A percentile compares a stretch with the other conserved stretches of the same genome.
phyloP scores from a whole-genome alignment of 345 rosid genomes.

The Microcos paniculata region DNA sequence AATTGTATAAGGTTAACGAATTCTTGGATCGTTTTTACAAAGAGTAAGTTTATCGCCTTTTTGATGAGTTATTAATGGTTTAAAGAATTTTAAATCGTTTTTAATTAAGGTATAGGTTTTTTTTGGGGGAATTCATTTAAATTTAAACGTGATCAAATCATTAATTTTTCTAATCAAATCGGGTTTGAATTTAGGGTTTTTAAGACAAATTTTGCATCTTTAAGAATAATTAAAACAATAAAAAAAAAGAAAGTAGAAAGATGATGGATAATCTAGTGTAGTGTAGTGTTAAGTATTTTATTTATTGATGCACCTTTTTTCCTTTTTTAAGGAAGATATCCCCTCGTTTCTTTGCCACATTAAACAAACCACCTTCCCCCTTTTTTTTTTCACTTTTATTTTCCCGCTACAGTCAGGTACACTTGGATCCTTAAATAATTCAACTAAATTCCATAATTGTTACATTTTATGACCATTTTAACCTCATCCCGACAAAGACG shows the following conservation, averaged over 20 bases:
- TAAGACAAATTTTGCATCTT: background rate
- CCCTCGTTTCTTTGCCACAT: slow-evolving; percentile 19
- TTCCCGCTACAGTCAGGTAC: background rate
- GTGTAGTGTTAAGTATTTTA: background rate
- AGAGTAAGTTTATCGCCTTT: no score
- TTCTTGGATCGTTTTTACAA: no score
- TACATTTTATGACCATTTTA: background rate
- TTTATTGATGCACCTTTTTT: slow-evolving; percentile 9
- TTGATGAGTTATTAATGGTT: no score
- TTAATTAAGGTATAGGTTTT: no score
- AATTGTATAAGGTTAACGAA: no score
- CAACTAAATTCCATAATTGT: background rate
- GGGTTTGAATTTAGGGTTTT: no score
- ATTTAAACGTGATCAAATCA: no score
- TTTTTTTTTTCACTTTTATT: background rate
- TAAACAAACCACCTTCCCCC: background rate
- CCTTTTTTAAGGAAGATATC: slow-evolving; percentile 26
- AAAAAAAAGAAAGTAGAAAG: background rate
- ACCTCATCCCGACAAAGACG: background rate
- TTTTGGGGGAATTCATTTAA: no score
- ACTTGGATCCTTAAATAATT: background rate
- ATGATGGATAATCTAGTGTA: background rate
- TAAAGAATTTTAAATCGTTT: no score
- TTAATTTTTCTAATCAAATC: no score
- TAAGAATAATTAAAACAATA: background rate